Percentiles rank a stretch among this genome's conserved stretches.
Conservation (phyloP, 306 rosid genomes). For the Corylus avellana region DNA sequence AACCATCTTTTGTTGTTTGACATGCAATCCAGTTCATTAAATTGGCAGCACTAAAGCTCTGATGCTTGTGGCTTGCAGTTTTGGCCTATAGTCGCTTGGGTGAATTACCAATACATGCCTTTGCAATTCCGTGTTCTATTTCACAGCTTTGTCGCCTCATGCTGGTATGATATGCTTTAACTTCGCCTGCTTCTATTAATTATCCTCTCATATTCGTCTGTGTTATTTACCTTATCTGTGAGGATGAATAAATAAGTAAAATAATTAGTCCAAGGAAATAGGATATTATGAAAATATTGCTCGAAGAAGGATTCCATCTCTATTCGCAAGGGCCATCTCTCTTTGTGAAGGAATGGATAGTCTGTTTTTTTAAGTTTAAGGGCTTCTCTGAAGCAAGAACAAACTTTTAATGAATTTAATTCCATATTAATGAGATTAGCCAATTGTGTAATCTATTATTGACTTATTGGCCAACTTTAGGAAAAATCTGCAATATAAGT, state of each 20-base stretch:
- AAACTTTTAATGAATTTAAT: background rate
- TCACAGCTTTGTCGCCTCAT: conserved; percentile 68
- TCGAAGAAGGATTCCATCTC: too few relatives aligned
- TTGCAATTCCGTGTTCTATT: conserved; percentile 78
- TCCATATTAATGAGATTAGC: background rate
- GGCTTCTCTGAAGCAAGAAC: too few relatives aligned
- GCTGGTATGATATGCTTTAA: conserved; percentile 62
- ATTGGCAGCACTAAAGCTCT: conserved; percentile 17
- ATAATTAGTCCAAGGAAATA: too few relatives aligned
- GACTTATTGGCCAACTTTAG: too few relatives aligned
- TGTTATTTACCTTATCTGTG: background rate
- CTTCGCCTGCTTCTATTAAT: background rate
- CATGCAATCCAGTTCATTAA: conserved; percentile 1
- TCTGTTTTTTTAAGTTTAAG: too few relatives aligned
- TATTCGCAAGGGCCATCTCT: too few relatives aligned
- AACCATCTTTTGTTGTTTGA: conserved; percentile 14
- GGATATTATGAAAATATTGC: too few relatives aligned
- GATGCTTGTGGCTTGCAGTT: conserved; percentile 52
- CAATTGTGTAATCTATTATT: background rate
- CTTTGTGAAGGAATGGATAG: too few relatives aligned
- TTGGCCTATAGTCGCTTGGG: conserved; percentile 93
- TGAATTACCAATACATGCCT: conserved; percentile 94
- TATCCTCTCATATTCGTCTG: background rate
- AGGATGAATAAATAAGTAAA: background rate
- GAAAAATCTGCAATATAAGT: too few relatives aligned